Evolutionary conservation across 192 early-diverging fungal genomes (phyloP).

Genomic region (Linnemannia exigua): DNA sequence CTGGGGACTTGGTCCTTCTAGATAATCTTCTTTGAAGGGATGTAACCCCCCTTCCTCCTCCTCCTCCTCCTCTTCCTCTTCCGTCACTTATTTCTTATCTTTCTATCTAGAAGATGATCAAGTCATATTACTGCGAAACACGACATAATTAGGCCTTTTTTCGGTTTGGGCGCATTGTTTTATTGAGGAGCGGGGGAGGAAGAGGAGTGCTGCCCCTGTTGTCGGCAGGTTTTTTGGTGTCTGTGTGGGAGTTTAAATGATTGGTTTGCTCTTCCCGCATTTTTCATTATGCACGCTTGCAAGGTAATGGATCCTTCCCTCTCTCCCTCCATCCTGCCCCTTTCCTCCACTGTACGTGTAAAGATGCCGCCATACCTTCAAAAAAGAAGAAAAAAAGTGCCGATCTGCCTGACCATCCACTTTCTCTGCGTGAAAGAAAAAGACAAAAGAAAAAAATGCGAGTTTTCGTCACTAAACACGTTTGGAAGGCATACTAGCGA

Average conservation of each 20-base stretch:
- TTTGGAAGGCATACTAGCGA: background rate
- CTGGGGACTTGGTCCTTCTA: background rate
- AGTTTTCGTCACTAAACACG: background rate
- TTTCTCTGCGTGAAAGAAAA: background rate
- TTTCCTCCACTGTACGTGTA: too few relatives aligned
- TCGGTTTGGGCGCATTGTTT: background rate
- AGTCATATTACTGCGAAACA: background rate
- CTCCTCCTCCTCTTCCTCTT: background rate
- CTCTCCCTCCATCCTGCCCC: background rate
- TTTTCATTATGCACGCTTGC: too few relatives aligned
- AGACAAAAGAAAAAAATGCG: background rate
- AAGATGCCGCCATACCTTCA: too few relatives aligned
- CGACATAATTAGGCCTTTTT: background rate
- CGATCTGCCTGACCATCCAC: background rate
- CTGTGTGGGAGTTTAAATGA: too few relatives aligned
- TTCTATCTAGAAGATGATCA: background rate
- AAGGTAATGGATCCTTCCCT: too few relatives aligned
- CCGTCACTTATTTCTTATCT: background rate
- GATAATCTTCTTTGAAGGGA: background rate
- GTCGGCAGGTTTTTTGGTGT: too few relatives aligned
- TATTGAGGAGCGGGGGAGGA: background rate
- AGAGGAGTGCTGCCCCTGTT: too few relatives aligned
- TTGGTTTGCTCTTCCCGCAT: too few relatives aligned
- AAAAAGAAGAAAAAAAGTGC: background rate
- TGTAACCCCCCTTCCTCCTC: background rate